Conservation (phyloP, 495 filamentous ascomycete genomes). For the Hapsidospora chrysogenum region DNA sequence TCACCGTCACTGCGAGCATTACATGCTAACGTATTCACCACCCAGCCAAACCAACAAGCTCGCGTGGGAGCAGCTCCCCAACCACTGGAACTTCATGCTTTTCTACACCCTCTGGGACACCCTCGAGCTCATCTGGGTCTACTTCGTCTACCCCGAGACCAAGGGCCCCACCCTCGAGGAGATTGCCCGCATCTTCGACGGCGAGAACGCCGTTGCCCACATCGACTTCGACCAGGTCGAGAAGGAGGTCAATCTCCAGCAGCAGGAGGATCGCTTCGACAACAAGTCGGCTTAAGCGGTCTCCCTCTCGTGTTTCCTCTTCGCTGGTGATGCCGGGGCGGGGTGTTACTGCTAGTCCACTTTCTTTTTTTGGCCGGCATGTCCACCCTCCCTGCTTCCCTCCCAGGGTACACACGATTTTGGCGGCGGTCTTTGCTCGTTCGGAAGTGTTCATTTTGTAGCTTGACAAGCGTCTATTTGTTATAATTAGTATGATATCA, state of each 20-base stretch:
- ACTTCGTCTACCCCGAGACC: constrained; percentile 51
- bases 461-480: not conserved
- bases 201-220: constrained; percentile 25
- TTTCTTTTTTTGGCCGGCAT: not conserved
- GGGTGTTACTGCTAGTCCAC: not conserved
- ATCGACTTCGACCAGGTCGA: not conserved
- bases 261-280: not conserved
- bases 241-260: not conserved
- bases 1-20: constrained; percentile 37
- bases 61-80: constrained; percentile 35
- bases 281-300: not conserved
- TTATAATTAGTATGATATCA: not conserved
- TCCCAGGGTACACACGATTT: too few species aligned
- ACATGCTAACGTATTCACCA: constrained; percentile 10
- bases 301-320: not conserved
- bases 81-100: constrained; percentile 44
- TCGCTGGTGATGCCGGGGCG: not conserved
- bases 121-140: constrained; percentile 42
- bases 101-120: constrained; percentile 48
- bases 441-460: too few species aligned
- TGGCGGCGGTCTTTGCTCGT: not conserved
- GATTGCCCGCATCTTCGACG: constrained; percentile 42
- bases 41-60: constrained; percentile 42
- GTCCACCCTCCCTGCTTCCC: not conserved
- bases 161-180: constrained; percentile 48